Evolutionary conservation across 2,329 filamentous ascomycete species (phyloP), one percentile per base, ranked within the genome.

Genomic region (Neonectria hederae): DNA sequence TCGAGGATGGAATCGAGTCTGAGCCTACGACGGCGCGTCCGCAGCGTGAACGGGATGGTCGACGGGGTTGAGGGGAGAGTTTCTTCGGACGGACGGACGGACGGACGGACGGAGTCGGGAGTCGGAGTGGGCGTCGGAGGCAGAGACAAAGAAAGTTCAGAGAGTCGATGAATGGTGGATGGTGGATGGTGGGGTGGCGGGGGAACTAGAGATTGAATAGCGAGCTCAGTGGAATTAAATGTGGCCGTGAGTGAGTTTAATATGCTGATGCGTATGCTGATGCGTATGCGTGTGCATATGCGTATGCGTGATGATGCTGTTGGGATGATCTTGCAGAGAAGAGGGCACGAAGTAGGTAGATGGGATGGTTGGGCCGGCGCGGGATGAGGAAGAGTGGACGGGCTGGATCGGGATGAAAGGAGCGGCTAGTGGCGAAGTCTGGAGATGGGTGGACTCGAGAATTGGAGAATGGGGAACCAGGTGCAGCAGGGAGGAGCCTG

Each of bases 391-490:
- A 21, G 38, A 46, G 24, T 5, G 22, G 48, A 55, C 64, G 68
- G 65, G 60, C 64, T 66, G 49, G 62, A 58, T 72, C 68, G 70
- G 68, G 65, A 67, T 46, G 59, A 64, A 9, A 63, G 43, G 43
- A 54, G 63, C 54, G 61, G 49, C 61, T 49, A 63, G 38, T 42
- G 38, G 38, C 38, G 38, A 52, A 26, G 61, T 14, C 61, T 69
- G 68, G 70, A 62, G 55, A 59, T 30, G 51, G 51, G 35, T n/a
- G 52, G 65, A 57, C 40, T 22, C 13, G 40, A 48, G 28, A 56
- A 26, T 52, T 59, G 40, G 51, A 35, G 54, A 56, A 54, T 14
- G 55, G 40, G 49, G 54, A 49, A 28, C 28, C 28, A 28, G 28
- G n/a, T n/a, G n/a, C n/a, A n/a, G n/a, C n/a, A n/a, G n/a, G n/a